Evolutionary conservation across 2,329 filamentous ascomycete genomes (phyloP).

Genomic region (Ambrosiella beaveri): DNA sequence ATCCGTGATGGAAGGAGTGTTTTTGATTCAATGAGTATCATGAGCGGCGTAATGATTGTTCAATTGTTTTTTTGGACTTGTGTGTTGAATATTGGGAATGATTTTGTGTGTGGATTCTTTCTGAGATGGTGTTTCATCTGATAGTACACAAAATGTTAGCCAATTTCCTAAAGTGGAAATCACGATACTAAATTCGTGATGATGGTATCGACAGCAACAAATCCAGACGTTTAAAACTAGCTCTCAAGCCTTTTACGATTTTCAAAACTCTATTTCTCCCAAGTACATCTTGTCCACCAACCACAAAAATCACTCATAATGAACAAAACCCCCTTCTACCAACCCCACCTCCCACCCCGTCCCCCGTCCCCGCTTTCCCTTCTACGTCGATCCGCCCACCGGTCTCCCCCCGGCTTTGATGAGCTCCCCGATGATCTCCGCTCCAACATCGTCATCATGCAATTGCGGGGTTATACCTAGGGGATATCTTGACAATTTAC

Average conservation of each 20-base stretch:
- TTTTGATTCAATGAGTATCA: no score
- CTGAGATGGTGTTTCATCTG: no score
- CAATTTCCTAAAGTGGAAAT: background rate
- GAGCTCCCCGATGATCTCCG: slow-evolving; percentile 1
- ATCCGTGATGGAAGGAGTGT: no score
- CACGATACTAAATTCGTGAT: background rate
- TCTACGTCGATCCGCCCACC: slow-evolving; percentile 3
- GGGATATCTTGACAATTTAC: slow-evolving; percentile 47
- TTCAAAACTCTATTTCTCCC: no score
- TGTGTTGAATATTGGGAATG: no score
- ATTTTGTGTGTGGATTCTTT: no score
- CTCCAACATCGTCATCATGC: slow-evolving; percentile 2
- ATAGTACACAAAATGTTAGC: no score
- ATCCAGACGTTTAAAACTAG: background rate
- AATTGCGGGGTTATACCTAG: slow-evolving; percentile 24
- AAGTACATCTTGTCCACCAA: no score
- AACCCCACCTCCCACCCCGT: background rate
- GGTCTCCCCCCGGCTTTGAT: slow-evolving; percentile 8
- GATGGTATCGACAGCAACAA: background rate
- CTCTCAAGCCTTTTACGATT: background rate
- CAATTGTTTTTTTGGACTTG: no score
- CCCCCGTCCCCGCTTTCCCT: background rate
- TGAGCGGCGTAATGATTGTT: no score
- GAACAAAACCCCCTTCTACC: no score
- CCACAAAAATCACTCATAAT: no score